phyloP scores from a whole-genome alignment of 192 early-diverging fungal genomes.

The Entomortierella lignicola region DNA sequence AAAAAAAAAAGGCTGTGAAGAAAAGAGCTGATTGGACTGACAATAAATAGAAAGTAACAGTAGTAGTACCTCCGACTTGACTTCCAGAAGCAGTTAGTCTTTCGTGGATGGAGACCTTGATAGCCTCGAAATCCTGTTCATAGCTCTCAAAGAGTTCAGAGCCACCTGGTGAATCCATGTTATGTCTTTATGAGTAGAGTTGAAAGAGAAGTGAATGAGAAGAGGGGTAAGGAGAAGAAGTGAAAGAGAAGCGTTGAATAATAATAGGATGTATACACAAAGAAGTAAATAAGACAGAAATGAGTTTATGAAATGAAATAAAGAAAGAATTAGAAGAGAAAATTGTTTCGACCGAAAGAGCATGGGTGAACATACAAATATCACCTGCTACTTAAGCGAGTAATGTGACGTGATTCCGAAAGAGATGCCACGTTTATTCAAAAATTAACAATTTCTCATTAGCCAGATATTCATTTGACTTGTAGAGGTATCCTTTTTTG shows the following conservation, averaged over 20 bases:
- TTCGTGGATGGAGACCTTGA: constrained; percentile 67
- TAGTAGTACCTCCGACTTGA: constrained; percentile 66
- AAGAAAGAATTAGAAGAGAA: no score
- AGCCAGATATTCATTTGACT: no score
- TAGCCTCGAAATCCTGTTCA: constrained; percentile 82
- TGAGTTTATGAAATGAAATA: no score
- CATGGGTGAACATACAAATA: no score
- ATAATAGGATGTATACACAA: no score
- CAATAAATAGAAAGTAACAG: not conserved
- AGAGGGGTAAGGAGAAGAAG: not conserved
- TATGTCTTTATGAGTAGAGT: not conserved
- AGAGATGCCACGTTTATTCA: no score
- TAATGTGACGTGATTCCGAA: no score
- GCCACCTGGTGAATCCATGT: constrained; percentile 60
- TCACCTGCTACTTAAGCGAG: no score
- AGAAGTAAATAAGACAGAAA: no score
- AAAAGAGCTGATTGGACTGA: not conserved
- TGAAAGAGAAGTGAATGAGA: not conserved
- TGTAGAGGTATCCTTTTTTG: no score
- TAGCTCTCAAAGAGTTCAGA: constrained; percentile 90
- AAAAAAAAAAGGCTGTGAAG: not conserved
- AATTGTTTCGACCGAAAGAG: no score
- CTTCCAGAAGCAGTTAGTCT: constrained; percentile 64
- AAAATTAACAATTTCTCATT: no score
- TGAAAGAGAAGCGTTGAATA: not conserved